Conservation (phyloP, 371 early-diverging fungal genomes). For the Saksenaea oblongispora region DNA sequence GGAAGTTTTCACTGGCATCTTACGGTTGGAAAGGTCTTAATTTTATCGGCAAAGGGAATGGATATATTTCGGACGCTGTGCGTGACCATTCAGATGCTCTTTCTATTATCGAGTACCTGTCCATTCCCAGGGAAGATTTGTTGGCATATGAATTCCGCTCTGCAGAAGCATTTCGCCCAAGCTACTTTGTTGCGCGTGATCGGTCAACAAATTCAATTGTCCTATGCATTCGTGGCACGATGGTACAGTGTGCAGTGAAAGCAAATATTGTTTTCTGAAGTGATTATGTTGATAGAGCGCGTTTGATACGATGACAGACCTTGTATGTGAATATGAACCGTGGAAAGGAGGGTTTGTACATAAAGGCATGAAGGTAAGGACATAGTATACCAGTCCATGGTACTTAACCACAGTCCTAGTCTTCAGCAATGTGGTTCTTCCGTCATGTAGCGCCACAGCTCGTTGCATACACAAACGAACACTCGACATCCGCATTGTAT, state of each 20-base stretch:
- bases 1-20: slow-evolving; percentile 66
- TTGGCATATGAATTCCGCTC: slow-evolving; percentile 77
- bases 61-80: slow-evolving; percentile 68
- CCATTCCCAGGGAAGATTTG: slow-evolving; percentile 69
- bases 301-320: slow-evolving; percentile 83
- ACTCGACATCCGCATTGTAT: slow-evolving; percentile 59
- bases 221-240: slow-evolving; percentile 80
- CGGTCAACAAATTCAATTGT: slow-evolving; percentile 70
- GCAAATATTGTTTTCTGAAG: neutral
- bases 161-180: slow-evolving; percentile 75
- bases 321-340: slow-evolving; percentile 83
- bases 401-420: slow-evolving; percentile 14
- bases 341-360: slow-evolving; percentile 90
- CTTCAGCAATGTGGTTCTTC: slow-evolving; percentile 80
- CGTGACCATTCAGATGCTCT: slow-evolving; percentile 71
- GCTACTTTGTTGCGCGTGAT: slow-evolving; percentile 80
- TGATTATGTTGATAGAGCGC: slow-evolving; percentile 52
- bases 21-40: slow-evolving; percentile 87
- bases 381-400: neutral
- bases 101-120: slow-evolving; percentile 71
- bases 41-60: slow-evolving; percentile 77
- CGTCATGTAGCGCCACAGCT: slow-evolving; percentile 68
- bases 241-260: slow-evolving; percentile 49
- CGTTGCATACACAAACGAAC: slow-evolving; percentile 65
- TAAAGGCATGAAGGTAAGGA: slow-evolving; percentile 68